A percentile compares a stretch with the other conserved stretches of the same genome.
phyloP scores from a whole-genome alignment of 2,329 filamentous ascomycete genomes.

The Ceratocystis harringtonii region DNA sequence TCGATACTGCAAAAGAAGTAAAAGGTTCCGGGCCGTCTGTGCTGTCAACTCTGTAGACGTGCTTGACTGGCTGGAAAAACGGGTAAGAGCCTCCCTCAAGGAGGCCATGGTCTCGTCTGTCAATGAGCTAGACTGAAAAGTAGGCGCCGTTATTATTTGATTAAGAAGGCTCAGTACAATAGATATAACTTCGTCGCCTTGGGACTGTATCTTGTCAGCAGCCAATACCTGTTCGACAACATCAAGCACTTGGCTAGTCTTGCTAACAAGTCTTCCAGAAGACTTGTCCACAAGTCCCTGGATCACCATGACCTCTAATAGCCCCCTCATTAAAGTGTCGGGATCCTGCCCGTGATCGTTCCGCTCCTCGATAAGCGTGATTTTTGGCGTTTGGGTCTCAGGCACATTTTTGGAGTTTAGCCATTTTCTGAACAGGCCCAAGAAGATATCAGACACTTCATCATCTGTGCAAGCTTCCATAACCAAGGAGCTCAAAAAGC shows the following conservation, averaged over 20 bases:
- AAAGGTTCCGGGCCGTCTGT: constrained; percentile 40
- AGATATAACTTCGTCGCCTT: constrained; percentile 34
- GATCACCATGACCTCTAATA: constrained; percentile 46
- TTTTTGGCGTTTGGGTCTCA: constrained; percentile 19
- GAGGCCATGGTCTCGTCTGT: constrained; percentile 29
- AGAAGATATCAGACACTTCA: constrained; percentile 45
- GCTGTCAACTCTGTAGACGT: constrained; percentile 8
- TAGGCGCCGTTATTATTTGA: constrained; percentile 41
- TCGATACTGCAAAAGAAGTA: constrained; percentile 40
- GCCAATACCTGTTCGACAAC: constrained; percentile 46
- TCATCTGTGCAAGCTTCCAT: constrained; percentile 36
- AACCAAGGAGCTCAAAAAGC: constrained; percentile 36
- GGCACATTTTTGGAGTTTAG: constrained; percentile 26
- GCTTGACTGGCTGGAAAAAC: constrained; percentile 23
- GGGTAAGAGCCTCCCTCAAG: constrained; percentile 36
- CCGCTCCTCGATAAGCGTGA: constrained; percentile 23
- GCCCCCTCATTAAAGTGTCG: constrained; percentile 30
- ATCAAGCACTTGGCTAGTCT: constrained; percentile 49
- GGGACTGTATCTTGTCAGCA: constrained; percentile 28
- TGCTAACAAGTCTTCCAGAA: constrained; percentile 46
- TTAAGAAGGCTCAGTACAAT: constrained; percentile 47
- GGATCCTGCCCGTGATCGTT: constrained; percentile 16
- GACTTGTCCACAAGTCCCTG: constrained; percentile 50
- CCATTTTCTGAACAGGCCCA: constrained; percentile 44
- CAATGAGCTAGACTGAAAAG: constrained; percentile 36